phyloP scores from a whole-genome alignment of 73 alveolate species.

The Tetrahymena elliotti region DNA sequence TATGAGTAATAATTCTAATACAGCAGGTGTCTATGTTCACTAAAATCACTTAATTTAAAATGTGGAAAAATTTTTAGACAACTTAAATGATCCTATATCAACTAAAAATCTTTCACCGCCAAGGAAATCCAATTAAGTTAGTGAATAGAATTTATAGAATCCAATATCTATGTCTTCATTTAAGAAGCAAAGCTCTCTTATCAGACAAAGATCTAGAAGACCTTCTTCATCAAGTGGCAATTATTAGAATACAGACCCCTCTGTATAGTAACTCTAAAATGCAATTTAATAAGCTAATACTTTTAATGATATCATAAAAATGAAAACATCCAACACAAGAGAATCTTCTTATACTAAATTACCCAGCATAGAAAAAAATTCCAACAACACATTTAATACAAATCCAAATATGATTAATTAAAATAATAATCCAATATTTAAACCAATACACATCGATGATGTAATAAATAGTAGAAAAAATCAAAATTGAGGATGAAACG shows the following conservation, averaged over 20 bases:
- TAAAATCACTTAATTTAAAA: not conserved
- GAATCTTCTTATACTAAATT: not conserved
- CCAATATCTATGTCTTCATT: not conserved
- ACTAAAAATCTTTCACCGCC: not conserved
- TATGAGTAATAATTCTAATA: not conserved
- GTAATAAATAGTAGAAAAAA: not conserved
- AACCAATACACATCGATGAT: not conserved
- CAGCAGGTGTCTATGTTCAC: not conserved
- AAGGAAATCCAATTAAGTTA: not conserved
- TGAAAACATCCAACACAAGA: not conserved
- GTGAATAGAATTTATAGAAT: not conserved
- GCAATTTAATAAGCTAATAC: not conserved
- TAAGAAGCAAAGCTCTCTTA: not conserved
- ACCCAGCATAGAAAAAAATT: not conserved
- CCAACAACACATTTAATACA: not conserved
- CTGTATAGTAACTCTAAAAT: not conserved
- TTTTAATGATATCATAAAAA: not conserved
- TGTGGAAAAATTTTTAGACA: not conserved
- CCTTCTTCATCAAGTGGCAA: not conserved
- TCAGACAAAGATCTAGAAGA: not conserved
- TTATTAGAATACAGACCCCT: not conserved
- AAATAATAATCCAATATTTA: not conserved
- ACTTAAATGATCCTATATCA: not conserved
- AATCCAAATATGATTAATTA: not conserved
- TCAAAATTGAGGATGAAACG: not conserved